Evolutionary conservation across 371 early-diverging fungal species (phyloP).

Genomic region (Mortierella sp.): DNA sequence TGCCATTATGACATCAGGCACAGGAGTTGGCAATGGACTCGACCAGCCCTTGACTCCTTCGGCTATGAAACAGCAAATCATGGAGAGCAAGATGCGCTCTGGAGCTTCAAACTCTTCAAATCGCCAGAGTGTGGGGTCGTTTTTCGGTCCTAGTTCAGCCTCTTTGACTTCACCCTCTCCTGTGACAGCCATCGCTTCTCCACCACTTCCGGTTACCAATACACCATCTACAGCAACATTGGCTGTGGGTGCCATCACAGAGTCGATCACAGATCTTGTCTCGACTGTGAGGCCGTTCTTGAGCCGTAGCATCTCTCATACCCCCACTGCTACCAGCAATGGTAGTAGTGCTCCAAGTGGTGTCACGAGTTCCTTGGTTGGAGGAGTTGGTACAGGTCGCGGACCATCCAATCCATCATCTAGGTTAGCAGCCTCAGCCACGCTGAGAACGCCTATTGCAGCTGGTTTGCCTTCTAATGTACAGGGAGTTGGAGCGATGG

Average conservation of each 20-base stretch:
- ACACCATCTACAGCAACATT: slow-evolving; percentile 14
- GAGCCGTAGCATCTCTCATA: slow-evolving; percentile 31
- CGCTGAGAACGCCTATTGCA: slow-evolving; percentile 50
- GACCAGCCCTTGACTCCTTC: slow-evolving; percentile 41
- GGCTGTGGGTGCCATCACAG: slow-evolving; percentile 24
- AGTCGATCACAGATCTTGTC: slow-evolving; percentile 39
- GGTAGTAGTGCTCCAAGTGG: background rate
- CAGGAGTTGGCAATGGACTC: background rate
- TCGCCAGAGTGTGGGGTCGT: background rate
- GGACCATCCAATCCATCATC: slow-evolving; percentile 37
- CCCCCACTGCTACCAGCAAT: background rate
- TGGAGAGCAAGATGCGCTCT: slow-evolving; percentile 29
- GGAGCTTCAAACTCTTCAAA: background rate
- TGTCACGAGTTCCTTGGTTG: slow-evolving; percentile 19
- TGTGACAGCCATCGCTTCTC: slow-evolving; percentile 3
- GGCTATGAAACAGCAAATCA: slow-evolving; percentile 41
- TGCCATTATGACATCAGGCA: slow-evolving; percentile 19
- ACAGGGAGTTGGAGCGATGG: slow-evolving; percentile 41
- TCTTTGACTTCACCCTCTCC: background rate
- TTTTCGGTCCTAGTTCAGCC: background rate
- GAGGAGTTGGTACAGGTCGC: slow-evolving; percentile 33
- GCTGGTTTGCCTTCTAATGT: slow-evolving; percentile 46
- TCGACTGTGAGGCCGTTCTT: slow-evolving; percentile 45
- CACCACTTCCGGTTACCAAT: slow-evolving; percentile 1
- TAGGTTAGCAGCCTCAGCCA: slow-evolving; percentile 39